These are phyloP conservation scores for Fusarium citri DNA, from an alignment of 2,329 filamentous ascomycete genomes.

Conservation along the genomic window DNA sequence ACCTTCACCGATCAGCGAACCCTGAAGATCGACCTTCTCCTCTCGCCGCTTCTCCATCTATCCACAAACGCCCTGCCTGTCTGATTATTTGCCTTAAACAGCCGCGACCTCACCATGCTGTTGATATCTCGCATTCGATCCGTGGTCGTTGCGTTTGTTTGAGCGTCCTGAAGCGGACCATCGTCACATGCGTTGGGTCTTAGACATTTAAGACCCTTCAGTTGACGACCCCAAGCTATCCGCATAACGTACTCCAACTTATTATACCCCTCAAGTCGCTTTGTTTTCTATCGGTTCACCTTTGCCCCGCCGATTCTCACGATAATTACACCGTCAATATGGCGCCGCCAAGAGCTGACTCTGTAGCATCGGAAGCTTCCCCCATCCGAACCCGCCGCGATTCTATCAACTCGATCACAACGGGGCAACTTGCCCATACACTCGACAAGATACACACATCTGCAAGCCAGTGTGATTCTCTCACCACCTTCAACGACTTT, in stretches of 20 bases:
- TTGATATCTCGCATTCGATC: slow-evolving; percentile 23
- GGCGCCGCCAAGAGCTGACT: slow-evolving; percentile 48
- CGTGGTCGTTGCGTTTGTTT: slow-evolving; percentile 26
- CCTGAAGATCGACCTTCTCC: slow-evolving; percentile 41
- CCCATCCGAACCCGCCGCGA: slow-evolving; percentile 53
- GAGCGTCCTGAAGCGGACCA: slow-evolving; percentile 26
- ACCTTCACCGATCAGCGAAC: slow-evolving; percentile 43
- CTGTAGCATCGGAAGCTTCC: slow-evolving; percentile 47
- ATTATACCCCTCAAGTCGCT: not conserved
- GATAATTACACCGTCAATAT: slow-evolving; percentile 23
- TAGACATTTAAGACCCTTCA: slow-evolving; percentile 1
- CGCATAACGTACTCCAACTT: not conserved
- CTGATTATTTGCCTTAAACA: slow-evolving; percentile 19
- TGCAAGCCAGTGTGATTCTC: slow-evolving; percentile 83
- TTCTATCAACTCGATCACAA: slow-evolving; percentile 60
- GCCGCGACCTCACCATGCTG: slow-evolving; percentile 38
- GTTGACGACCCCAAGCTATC: slow-evolving; percentile 1
- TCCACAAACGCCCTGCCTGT: slow-evolving; percentile 17
- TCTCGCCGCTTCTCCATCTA: slow-evolving; percentile 22
- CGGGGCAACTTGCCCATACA: slow-evolving; percentile 78
- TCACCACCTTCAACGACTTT: slow-evolving; percentile 96
- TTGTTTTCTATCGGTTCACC: not conserved
- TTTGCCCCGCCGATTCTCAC: not conserved
- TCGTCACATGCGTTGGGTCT: slow-evolving; percentile 27
- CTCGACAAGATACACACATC: slow-evolving; percentile 90